Base-by-base conservation (phyloP, 306 rosid species). In the Trichosanthes truncata region DNA sequence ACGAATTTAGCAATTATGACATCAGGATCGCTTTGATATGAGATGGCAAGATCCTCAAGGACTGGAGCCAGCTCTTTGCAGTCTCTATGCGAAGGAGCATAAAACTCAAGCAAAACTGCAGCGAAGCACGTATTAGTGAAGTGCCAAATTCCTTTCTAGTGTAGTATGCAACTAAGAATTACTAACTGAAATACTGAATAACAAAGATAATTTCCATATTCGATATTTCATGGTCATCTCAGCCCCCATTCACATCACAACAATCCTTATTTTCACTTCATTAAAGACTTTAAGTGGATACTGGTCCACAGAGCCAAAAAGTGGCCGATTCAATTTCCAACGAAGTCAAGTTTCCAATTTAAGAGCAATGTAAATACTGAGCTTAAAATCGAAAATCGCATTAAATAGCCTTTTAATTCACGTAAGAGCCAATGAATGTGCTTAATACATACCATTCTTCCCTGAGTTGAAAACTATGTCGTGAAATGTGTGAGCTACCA, bases 61-160 rank as follows among this genome's bases (percentile, higher is more conserved):
- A 93, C 88, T 75, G 99, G 97, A 81, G 98, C 97, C 83, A 93
- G 84, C 67, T 88, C 73, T 80, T 91, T 95, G 96, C 99, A 95
- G 57, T 84, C 91, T 75, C 95, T 93, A 65, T 97, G 91, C 97
- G 93, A 87, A 7, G 99, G 99, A 80, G 97, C 93, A 83, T 93
- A 95, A 62, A 95, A 91, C 87, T 91, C 99, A 0, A 95, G 51
- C 80, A 95, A 83, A 81, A 95, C 98, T 95, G 94, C 84, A 86
- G 20, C n/a, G 73, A 65, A 51, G 49, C 55, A 29, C 43, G 52
- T 26, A 25, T 69, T 43, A 74, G 33, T 25, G 66, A 65, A 11
- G 60, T 9, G 31, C 13, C 61, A 29, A 49, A 43, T 43, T 8
- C 48, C 7, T 7, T 75, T n/a, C 6, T 6, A 25, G 48, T 43